Percentiles rank a stretch among this genome's conserved stretches.
Conservation (phyloP, 1,284 basidiomycete genomes). For the Violaceomyces palustris region DNA sequence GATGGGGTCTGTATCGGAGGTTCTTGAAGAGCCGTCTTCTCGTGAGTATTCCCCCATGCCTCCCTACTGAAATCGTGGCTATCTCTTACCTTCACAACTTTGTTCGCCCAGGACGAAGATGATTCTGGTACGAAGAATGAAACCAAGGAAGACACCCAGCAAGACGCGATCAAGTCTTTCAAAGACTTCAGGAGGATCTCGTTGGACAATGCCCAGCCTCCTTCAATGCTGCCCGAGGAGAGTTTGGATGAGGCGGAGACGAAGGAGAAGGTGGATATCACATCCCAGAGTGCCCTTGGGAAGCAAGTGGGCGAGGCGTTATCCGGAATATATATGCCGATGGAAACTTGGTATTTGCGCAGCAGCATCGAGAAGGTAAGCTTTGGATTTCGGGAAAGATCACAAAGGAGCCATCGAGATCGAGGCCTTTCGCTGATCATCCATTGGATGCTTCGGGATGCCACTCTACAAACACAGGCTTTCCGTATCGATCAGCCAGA, state of each 20-base stretch:
- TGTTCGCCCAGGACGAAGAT: no score
- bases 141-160: no score
- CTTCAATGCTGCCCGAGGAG: background rate
- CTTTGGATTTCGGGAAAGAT: no score
- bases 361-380: slow-evolving; percentile 77
- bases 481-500: slow-evolving; percentile 29
- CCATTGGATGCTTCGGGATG: background rate
- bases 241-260: background rate
- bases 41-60: no score
- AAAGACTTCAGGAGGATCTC: slow-evolving; percentile 27
- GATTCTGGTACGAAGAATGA: no score
- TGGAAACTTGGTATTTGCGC: slow-evolving; percentile 90
- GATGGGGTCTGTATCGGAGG: slow-evolving; percentile 85
- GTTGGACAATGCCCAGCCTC: no score
- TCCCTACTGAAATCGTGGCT: no score
- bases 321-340: slow-evolving; percentile 71
- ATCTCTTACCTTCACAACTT: no score
- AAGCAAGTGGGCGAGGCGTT: slow-evolving; percentile 58
- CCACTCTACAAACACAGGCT: slow-evolving; percentile 1
- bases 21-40: slow-evolving; percentile 73
- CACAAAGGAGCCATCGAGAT: no score
- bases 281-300: slow-evolving; percentile 62
- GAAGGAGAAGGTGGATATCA: slow-evolving; percentile 52
- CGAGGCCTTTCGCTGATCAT: no score
- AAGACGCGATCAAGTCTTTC: no score